phyloP scores from a whole-genome alignment of 768 basidiomycete species.

The Cystofilobasidium macerans region DNA sequence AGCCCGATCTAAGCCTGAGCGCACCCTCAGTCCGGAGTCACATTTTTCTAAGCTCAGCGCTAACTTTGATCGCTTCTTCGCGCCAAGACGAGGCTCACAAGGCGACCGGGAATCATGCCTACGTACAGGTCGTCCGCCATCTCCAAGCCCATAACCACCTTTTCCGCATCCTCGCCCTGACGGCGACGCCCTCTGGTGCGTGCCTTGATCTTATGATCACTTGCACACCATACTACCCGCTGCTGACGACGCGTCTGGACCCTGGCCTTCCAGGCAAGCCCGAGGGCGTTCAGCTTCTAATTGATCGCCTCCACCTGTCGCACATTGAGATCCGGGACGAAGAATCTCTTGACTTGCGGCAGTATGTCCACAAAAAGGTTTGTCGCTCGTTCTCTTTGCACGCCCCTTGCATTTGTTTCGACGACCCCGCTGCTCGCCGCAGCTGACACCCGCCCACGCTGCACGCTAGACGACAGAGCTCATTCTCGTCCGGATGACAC shows the following conservation, averaged over 20 bases:
- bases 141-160: constrained; percentile 91
- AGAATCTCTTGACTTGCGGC: constrained; percentile 69
- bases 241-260: too few relatives aligned
- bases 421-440: background rate
- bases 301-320: constrained; percentile 90
- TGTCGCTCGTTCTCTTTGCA: constrained; percentile 8
- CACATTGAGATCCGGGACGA: constrained; percentile 91
- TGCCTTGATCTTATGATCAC: background rate
- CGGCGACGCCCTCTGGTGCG: constrained; percentile 60
- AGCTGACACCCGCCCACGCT: background rate
- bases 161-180: constrained; percentile 83
- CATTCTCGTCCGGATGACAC: constrained; percentile 20
- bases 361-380: constrained; percentile 82
- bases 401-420: background rate
- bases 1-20: background rate
- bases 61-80: background rate
- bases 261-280: constrained; percentile 47
- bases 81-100: constrained; percentile 81
- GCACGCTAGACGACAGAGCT: constrained; percentile 14
- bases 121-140: constrained; percentile 73
- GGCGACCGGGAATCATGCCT: constrained; percentile 85
- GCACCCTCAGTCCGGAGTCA: too few relatives aligned
- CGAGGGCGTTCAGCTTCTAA: constrained; percentile 75
- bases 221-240: background rate
- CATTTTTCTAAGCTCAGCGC: background rate